These are phyloP conservation scores for Colletotrichum tabaci DNA, from an alignment of 2,329 filamentous ascomycete genomes.

Conservation along the genomic window DNA sequence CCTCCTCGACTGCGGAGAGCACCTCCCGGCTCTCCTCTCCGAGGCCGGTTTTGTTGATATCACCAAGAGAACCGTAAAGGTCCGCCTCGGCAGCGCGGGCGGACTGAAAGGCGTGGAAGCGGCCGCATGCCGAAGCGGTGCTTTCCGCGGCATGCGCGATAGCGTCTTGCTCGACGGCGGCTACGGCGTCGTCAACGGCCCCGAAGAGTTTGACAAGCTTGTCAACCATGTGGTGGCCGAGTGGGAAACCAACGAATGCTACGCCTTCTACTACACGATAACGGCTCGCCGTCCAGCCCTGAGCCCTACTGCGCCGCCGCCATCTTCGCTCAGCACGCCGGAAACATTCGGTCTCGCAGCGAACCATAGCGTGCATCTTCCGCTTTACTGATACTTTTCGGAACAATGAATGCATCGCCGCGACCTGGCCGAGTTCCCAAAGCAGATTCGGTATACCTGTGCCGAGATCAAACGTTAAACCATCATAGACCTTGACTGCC, in stretches of 20 bases:
- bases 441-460: no score
- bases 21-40: neutral
- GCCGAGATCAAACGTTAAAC: neutral
- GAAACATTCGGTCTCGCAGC: neutral
- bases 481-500: neutral
- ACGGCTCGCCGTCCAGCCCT: neutral
- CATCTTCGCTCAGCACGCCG: neutral
- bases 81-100: neutral
- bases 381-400: no score
- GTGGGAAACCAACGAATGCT: constrained; percentile 7
- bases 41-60: constrained; percentile 2
- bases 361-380: neutral
- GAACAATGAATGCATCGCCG: neutral
- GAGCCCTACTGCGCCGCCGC: neutral
- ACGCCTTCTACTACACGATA: constrained; percentile 7
- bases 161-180: neutral
- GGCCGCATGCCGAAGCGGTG: constrained; percentile 5
- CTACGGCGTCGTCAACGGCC: neutral
- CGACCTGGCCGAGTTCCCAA: neutral
- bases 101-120: neutral
- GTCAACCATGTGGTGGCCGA: neutral
- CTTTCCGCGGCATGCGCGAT: constrained; percentile 9
- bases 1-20: constrained; percentile 5
- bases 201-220: constrained; percentile 5
- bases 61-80: neutral